These are phyloP conservation scores for Dactylonectria estremocensis DNA, from an alignment of 2,329 filamentous ascomycete species.

Conservation along the genomic window DNA sequence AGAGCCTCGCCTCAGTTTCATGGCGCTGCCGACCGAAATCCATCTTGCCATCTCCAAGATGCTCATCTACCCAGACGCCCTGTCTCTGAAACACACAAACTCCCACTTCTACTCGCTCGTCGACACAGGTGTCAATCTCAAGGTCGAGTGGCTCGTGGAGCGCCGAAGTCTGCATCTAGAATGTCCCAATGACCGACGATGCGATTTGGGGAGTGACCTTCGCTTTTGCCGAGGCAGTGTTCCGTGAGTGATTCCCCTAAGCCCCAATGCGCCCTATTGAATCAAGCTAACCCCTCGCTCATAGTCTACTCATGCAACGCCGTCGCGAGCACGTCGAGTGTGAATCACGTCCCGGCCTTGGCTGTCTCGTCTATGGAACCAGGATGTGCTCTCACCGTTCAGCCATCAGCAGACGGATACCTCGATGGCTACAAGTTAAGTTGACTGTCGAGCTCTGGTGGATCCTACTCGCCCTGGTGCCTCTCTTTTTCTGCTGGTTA, in stretches of 20 bases:
- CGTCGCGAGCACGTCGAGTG: slow-evolving; percentile 74
- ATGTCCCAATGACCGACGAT: slow-evolving; percentile 72
- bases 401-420: slow-evolving; percentile 62
- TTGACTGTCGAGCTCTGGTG: slow-evolving; percentile 66
- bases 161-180: slow-evolving; percentile 75
- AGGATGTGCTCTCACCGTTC: slow-evolving; percentile 61
- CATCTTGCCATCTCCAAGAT: slow-evolving; percentile 73
- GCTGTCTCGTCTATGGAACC: slow-evolving; percentile 70
- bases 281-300: neutral
- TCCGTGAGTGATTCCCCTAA: slow-evolving; percentile 58
- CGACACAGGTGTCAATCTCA: slow-evolving; percentile 75
- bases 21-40: slow-evolving; percentile 75
- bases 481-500: slow-evolving; percentile 57
- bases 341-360: slow-evolving; percentile 69
- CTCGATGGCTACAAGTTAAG: slow-evolving; percentile 60
- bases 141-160: slow-evolving; percentile 79
- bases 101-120: slow-evolving; percentile 76
- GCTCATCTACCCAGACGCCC: slow-evolving; percentile 79
- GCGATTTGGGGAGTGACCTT: slow-evolving; percentile 72
- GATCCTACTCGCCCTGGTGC: slow-evolving; percentile 60
- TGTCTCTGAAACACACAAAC: slow-evolving; percentile 78
- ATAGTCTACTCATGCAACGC: slow-evolving; percentile 70
- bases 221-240: slow-evolving; percentile 74
- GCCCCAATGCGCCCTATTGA: too few species aligned
- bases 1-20: slow-evolving; percentile 49